Evolutionary conservation across 495 filamentous ascomycete species (phyloP), one percentile per base, ranked within the genome.

Genomic region (Podospora didyma): DNA sequence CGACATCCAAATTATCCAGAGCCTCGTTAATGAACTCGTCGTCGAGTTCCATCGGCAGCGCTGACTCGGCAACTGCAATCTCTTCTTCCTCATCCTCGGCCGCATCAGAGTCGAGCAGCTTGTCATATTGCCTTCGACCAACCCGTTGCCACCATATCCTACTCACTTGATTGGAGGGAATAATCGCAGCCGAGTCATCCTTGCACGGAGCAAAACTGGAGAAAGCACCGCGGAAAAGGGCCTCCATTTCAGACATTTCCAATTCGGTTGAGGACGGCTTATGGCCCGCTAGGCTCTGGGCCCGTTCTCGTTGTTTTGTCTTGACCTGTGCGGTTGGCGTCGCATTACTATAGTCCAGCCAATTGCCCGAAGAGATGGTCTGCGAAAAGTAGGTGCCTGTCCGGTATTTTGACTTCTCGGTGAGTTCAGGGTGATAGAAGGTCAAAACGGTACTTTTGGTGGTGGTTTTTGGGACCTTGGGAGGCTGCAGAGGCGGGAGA

Each of bases 61-160:
- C 46, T 19, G 57, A 31, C 17, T 62, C 61, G 14, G 42, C n/a
- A 5, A 37, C 49, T 6, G 28, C 71, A 1, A 55, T 60, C 2
- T 69, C 65, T 9, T 69, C 73, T 0, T 56, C 53, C 3, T 68
- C 68, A n/a, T 78, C 75, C 26, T 76, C 76, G 9, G 58, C 23
- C 10, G 60, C 66, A 24, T 80, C 69, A 17, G 53, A 56, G 5
- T 79, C 75, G 35, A 78, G 64, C 28, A 78, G 59, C 37, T 66
- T 76, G 49, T 80, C 69, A 26, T 79, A 77, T 56, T 81, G 72
- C 55, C 81, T 82, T 56, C 83, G 78, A 23, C 92, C 92, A 39
- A 85, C 71, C 57, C 85, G 84, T 54, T 85, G 82, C 92, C 92
- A 97, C 92, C 92, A 97, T n/a, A 96, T 74, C 42, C 83, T 74